phyloP scores from a whole-genome alignment of 2,329 filamentous ascomycete species.

The Claviceps sp. region DNA sequence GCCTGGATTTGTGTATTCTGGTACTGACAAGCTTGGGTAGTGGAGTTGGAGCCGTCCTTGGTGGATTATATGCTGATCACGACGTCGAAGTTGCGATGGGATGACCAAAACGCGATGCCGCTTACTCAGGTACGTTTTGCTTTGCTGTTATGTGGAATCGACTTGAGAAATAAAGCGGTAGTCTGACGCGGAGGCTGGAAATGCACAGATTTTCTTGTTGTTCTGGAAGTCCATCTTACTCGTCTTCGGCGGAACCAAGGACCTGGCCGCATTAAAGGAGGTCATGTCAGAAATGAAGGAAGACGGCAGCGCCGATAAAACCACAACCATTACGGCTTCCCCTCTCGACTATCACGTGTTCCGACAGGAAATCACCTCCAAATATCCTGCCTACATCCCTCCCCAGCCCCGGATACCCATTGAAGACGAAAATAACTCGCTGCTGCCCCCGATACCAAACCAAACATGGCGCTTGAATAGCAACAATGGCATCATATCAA shows the following conservation, averaged over 20 bases:
- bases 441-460: constrained; percentile 73
- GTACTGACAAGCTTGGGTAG: constrained; percentile 16
- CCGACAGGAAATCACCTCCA: constrained; percentile 90
- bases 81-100: constrained; percentile 58
- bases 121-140: constrained; percentile 42
- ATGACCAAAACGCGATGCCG: constrained; percentile 47
- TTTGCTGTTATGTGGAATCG: neutral
- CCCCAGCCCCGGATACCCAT: constrained; percentile 72
- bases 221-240: constrained; percentile 88
- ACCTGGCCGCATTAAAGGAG: constrained; percentile 61
- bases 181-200: constrained; percentile 10
- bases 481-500: constrained; percentile 48
- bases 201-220: constrained; percentile 54
- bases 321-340: constrained; percentile 79
- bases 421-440: constrained; percentile 80
- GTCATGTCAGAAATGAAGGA: constrained; percentile 47
- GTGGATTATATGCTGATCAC: constrained; percentile 60
- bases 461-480: constrained; percentile 50
- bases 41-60: constrained; percentile 50
- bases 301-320: constrained; percentile 45
- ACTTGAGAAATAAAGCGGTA: neutral
- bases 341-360: constrained; percentile 94
- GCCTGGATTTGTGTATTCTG: neutral
- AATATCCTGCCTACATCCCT: constrained; percentile 92
- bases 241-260: constrained; percentile 65